A percentile compares a stretch with the other conserved stretches of the same genome.
Conservation (phyloP, 2,329 filamentous ascomycete species). For the Aspergillus sp. region DNA sequence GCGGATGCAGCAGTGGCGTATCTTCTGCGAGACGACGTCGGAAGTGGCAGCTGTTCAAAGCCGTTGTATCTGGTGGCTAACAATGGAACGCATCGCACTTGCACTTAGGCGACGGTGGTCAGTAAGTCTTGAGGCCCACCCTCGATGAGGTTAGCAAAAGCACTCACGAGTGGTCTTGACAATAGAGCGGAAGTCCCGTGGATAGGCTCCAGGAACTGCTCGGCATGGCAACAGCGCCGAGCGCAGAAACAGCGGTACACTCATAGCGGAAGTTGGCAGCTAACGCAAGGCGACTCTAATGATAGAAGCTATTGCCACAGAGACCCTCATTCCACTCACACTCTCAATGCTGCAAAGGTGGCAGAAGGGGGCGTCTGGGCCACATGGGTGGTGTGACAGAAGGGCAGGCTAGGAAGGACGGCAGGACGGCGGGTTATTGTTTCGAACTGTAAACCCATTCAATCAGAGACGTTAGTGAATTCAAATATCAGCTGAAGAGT, state of each 20-base stretch:
- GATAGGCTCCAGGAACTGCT: constrained; percentile 21
- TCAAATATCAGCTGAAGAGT: not conserved
- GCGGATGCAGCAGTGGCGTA: constrained; percentile 26
- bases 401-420: not conserved
- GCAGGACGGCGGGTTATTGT: not conserved
- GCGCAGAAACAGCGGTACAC: constrained; percentile 29
- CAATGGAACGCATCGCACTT: constrained; percentile 17
- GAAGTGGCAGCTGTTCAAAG: constrained; percentile 3
- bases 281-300: not conserved
- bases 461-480: not conserved
- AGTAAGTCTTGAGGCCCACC: not conserved
- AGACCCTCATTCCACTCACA: not conserved
- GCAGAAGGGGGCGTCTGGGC: not conserved
- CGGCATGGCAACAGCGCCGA: constrained; percentile 31
- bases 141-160: not conserved
- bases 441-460: not conserved
- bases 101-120: constrained; percentile 8
- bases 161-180: constrained; percentile 27
- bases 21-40: constrained; percentile 23
- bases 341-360: not conserved
- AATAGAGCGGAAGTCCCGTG: constrained; percentile 24
- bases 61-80: constrained; percentile 14
- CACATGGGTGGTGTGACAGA: constrained; percentile 1
- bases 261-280: constrained; percentile 23
- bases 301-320: not conserved